A percentile compares a stretch with the other conserved stretches of the same genome.
Evolutionary conservation across 2,329 filamentous ascomycete species (phyloP).

Genomic region (Colletotrichum sublineola): DNA sequence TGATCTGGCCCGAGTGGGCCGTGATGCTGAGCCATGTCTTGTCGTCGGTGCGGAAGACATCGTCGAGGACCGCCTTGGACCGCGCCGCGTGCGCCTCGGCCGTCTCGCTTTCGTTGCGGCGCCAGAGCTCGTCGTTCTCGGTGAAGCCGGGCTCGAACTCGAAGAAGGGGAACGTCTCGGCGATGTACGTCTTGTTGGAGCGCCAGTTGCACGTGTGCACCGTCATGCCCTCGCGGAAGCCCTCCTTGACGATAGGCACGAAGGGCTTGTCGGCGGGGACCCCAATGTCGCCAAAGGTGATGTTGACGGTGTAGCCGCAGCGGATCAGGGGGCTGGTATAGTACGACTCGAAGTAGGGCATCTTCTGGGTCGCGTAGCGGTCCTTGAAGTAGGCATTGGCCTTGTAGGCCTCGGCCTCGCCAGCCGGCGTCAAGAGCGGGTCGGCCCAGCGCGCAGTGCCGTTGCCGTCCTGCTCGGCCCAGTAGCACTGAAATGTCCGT

Average conservation of each 20-base stretch:
- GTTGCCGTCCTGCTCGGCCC: constrained; percentile 74
- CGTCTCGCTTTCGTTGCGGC: constrained; percentile 57
- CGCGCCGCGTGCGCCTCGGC: constrained; percentile 62
- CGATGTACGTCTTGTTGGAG: constrained; percentile 67
- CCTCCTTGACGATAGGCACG: constrained; percentile 72
- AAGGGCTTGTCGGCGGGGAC: constrained; percentile 67
- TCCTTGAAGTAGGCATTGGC: constrained; percentile 71
- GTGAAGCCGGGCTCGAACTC: constrained; percentile 72
- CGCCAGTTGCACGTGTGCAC: constrained; percentile 78
- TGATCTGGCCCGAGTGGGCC: constrained; percentile 71
- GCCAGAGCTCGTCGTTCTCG: constrained; percentile 66
- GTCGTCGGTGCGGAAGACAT: constrained; percentile 67
- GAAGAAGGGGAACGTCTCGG: constrained; percentile 64
- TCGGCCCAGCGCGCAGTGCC: constrained; percentile 74
- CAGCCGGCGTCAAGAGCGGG: constrained; percentile 70
- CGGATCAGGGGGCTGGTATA: constrained; percentile 75
- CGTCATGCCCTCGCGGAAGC: constrained; percentile 74
- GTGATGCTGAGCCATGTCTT: constrained; percentile 71
- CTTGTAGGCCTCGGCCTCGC: constrained; percentile 68
- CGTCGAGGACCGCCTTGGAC: constrained; percentile 65
- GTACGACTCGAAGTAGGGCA: constrained; percentile 73
- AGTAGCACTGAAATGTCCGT: constrained; percentile 67
- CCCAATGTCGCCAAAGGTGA: constrained; percentile 69
- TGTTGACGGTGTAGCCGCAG: constrained; percentile 72
- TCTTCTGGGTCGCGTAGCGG: constrained; percentile 64